These are phyloP conservation scores for Sarocladium kiliense DNA, from an alignment of 2,329 filamentous ascomycete species.

Conservation along the genomic window DNA sequence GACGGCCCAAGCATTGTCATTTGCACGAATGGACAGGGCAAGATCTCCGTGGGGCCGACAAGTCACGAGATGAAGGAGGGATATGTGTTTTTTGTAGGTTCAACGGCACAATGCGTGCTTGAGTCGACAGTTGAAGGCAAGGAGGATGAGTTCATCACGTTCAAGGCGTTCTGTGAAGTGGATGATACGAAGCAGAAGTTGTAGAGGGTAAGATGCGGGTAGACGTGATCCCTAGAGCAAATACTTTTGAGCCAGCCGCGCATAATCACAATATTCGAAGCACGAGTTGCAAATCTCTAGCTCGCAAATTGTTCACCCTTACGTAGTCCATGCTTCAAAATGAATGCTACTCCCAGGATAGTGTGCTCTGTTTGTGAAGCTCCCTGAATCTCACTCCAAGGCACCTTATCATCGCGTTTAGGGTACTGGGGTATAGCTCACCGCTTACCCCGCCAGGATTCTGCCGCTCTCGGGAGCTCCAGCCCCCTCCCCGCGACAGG, in stretches of 20 bases:
- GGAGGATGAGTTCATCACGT: constrained; percentile 70
- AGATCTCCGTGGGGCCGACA: constrained; percentile 79
- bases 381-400: too few relatives aligned
- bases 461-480: not conserved
- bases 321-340: too few relatives aligned
- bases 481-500: not conserved
- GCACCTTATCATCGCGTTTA: too few relatives aligned
- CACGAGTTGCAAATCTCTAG: too few relatives aligned
- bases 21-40: constrained; percentile 78
- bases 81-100: constrained; percentile 79
- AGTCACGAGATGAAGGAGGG: constrained; percentile 68
- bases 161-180: constrained; percentile 91
- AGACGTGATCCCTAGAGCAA: not conserved
- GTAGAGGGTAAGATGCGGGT: constrained; percentile 11
- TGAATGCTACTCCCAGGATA: too few relatives aligned
- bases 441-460: not conserved
- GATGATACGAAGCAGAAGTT: constrained; percentile 36
- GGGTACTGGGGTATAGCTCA: too few relatives aligned
- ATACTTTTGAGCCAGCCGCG: too few relatives aligned
- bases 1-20: constrained; percentile 90
- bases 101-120: constrained; percentile 76
- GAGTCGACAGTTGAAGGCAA: constrained; percentile 52
- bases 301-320: too few relatives aligned
- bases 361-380: too few relatives aligned
- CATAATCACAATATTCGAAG: too few relatives aligned